These are phyloP conservation scores for Tubosaeta sp. DNA, from an alignment of 768 basidiomycete genomes.

Conservation along the genomic window DNA sequence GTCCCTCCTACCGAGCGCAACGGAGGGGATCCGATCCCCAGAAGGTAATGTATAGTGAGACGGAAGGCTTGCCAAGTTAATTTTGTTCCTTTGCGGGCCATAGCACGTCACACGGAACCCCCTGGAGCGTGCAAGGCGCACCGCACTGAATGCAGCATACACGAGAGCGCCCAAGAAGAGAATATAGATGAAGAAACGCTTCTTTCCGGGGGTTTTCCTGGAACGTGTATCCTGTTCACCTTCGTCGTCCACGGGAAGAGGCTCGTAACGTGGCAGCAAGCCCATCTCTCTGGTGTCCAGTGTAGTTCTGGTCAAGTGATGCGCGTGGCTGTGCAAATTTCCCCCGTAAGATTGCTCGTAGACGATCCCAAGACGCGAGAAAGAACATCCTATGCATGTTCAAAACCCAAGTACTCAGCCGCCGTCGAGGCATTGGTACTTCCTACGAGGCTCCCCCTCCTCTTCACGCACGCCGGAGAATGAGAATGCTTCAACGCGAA, in stretches of 20 bases:
- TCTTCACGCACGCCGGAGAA: too few species aligned
- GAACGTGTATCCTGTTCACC: background rate
- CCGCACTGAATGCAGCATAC: slow-evolving; percentile 18
- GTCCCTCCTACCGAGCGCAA: slow-evolving; percentile 51
- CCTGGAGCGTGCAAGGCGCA: slow-evolving; percentile 16
- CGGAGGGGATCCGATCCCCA: slow-evolving; percentile 62
- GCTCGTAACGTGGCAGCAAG: slow-evolving; percentile 25
- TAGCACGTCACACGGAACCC: slow-evolving; percentile 18
- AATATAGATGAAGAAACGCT: slow-evolving; percentile 20
- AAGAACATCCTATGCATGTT: too few species aligned
- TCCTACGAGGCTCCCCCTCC: too few species aligned
- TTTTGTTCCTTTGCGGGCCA: slow-evolving; percentile 19
- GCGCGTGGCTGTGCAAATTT: too few species aligned
- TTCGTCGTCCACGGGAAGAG: slow-evolving; percentile 16
- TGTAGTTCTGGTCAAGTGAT: too few species aligned
- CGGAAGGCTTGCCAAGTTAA: slow-evolving; percentile 29
- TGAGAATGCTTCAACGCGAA: too few species aligned
- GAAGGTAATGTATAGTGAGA: slow-evolving; percentile 58
- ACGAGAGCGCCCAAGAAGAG: slow-evolving; percentile 20
- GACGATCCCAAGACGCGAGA: too few species aligned
- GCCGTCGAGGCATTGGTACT: too few species aligned
- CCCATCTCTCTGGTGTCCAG: slow-evolving; percentile 9
- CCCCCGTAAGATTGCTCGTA: too few species aligned
- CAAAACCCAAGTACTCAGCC: too few species aligned
- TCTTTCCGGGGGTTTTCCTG: slow-evolving; percentile 12